Evolutionary conservation across 2,329 filamentous ascomycete species (phyloP).

Genomic region (Pseudogymnoascus sp.): DNA sequence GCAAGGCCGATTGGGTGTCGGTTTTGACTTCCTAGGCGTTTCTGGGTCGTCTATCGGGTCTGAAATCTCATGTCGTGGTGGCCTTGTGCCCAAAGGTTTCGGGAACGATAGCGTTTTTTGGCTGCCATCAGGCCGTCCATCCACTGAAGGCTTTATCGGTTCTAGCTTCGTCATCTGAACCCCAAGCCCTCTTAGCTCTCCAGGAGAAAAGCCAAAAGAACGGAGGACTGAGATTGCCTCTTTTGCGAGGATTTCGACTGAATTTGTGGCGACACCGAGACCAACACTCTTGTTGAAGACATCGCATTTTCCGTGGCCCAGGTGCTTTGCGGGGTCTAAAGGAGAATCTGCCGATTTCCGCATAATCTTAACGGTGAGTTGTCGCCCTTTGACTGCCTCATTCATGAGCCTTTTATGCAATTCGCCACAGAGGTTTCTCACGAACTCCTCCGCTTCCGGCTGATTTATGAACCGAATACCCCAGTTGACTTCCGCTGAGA

Average conservation of each 20-base stretch:
- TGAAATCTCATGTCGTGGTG: constrained; percentile 21
- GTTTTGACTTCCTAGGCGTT: constrained; percentile 23
- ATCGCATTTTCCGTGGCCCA: constrained; percentile 93
- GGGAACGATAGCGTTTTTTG: constrained; percentile 73
- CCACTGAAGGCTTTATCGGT: constrained; percentile 52
- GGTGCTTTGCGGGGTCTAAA: constrained; percentile 81
- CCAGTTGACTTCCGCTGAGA: constrained; percentile 97
- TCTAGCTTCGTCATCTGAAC: constrained; percentile 92
- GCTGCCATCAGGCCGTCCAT: constrained; percentile 57
- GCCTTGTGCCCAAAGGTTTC: constrained; percentile 34
- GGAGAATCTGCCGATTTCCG: constrained; percentile 76
- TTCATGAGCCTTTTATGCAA: constrained; percentile 71
- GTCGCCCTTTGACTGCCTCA: constrained; percentile 76
- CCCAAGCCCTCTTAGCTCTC: constrained; percentile 85
- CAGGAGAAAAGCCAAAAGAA: constrained; percentile 74
- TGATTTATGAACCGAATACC: constrained; percentile 91
- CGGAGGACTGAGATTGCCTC: constrained; percentile 80
- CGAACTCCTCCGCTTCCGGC: constrained; percentile 86
- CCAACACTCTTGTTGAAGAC: constrained; percentile 79
- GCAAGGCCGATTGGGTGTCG: constrained; percentile 6
- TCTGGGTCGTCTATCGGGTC: constrained; percentile 22
- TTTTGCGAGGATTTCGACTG: constrained; percentile 59
- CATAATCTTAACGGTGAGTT: constrained; percentile 94
- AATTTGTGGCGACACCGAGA: constrained; percentile 78
- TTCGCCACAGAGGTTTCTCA: constrained; percentile 76